A percentile compares a stretch with the other conserved stretches of the same genome.
phyloP scores from a whole-genome alignment of 2,329 filamentous ascomycete species.

The Curvularia sp. region DNA sequence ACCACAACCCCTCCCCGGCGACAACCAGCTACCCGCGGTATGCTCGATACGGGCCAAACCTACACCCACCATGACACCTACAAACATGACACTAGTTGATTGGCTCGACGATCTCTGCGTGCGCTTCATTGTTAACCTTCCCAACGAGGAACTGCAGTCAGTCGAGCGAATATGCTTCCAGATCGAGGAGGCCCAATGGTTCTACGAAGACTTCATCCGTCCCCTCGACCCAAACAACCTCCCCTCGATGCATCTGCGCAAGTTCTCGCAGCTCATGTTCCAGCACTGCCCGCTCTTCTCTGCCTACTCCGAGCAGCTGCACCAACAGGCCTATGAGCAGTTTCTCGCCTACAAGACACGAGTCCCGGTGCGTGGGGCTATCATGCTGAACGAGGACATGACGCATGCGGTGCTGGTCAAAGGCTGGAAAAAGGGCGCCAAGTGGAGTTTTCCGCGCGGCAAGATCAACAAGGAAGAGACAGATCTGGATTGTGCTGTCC shows the following conservation, averaged over 20 bases:
- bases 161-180: slow-evolving; percentile 97
- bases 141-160: slow-evolving; percentile 85
- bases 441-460: slow-evolving; percentile 94
- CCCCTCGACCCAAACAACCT: slow-evolving; percentile 81
- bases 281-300: slow-evolving; percentile 90
- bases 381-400: slow-evolving; percentile 93
- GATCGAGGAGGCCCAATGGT: slow-evolving; percentile 99
- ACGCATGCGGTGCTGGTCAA: slow-evolving; percentile 92
- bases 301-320: slow-evolving; percentile 77
- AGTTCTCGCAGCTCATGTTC: slow-evolving; percentile 90
- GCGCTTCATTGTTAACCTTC: slow-evolving; percentile 97
- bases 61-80: slow-evolving; percentile 67
- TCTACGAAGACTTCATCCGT: slow-evolving; percentile 99
- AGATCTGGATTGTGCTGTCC: slow-evolving; percentile 89
- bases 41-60: slow-evolving; percentile 64
- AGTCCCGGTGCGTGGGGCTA: slow-evolving; percentile 91
- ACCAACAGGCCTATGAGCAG: slow-evolving; percentile 84
- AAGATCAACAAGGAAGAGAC: slow-evolving; percentile 99
- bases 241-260: slow-evolving; percentile 82
- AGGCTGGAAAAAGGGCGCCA: slow-evolving; percentile 95
- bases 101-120: slow-evolving; percentile 98
- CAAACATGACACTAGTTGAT: slow-evolving; percentile 87
- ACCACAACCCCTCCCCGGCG: slow-evolving; percentile 18
- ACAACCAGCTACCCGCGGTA: slow-evolving; percentile 55
- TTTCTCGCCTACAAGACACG: slow-evolving; percentile 95